These are phyloP conservation scores for Debaryomyces castellii DNA, from an alignment of 805 yeast species.

Conservation along the genomic window DNA sequence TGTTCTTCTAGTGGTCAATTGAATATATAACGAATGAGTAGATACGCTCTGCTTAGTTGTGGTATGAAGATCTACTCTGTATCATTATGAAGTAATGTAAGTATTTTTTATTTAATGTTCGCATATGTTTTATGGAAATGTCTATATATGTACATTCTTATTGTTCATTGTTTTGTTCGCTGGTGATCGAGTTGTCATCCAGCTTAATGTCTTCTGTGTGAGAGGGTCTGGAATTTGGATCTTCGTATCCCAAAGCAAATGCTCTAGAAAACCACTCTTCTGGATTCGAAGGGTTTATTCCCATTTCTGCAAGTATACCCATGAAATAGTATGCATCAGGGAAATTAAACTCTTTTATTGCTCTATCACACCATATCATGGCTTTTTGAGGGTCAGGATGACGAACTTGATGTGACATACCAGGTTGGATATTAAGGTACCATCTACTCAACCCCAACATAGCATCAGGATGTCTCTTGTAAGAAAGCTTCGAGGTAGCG, in stretches of 20 bases:
- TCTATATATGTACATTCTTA: too few relatives aligned
- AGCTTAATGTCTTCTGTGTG: background rate
- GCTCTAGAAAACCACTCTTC: constrained; percentile 34
- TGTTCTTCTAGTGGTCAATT: too few relatives aligned
- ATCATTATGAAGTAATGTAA: too few relatives aligned
- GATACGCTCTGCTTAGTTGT: too few relatives aligned
- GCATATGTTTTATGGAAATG: too few relatives aligned
- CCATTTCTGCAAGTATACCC: constrained; percentile 41
- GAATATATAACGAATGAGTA: too few relatives aligned
- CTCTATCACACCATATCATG: constrained; percentile 43
- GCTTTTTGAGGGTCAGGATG: constrained; percentile 36
- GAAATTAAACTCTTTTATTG: constrained; percentile 35
- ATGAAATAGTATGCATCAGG: constrained; percentile 40
- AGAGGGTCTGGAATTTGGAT: background rate
- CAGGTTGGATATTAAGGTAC: constrained; percentile 35
- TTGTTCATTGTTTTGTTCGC: background rate
- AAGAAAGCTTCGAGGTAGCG: constrained; percentile 36
- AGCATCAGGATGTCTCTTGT: constrained; percentile 44
- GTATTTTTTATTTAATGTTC: too few relatives aligned
- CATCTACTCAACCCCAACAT: constrained; percentile 45
- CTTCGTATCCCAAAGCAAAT: constrained; percentile 24
- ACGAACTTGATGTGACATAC: constrained; percentile 35
- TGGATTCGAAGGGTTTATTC: constrained; percentile 26
- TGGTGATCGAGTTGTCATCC: background rate
- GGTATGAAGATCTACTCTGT: too few relatives aligned